Evolutionary conservation across 768 basidiomycete genomes (phyloP), one percentile per base, ranked within the genome.

Genomic region (Clitopilus passeckerianus): DNA sequence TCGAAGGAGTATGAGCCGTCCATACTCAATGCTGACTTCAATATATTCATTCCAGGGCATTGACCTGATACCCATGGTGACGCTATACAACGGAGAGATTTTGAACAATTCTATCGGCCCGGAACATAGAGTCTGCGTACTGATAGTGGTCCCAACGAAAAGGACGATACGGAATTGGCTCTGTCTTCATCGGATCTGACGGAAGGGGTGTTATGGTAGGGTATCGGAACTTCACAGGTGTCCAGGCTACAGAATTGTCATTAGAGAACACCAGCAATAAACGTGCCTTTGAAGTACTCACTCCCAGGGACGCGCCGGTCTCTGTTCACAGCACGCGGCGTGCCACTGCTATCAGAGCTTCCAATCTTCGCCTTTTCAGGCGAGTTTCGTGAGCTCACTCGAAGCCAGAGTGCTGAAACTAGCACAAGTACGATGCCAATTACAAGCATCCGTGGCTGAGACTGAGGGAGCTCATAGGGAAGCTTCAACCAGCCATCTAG

Each of bases 31-130:
- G 60, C 69, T 20, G 60, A 84, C 86, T 74, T 90, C 86, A 50
- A 90, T 83, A 89, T 89, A 90, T 57, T 86, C 82, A 43, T 79
- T 77, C 84, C 85, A 91, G 8, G 74, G 74, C 86, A 90, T 88
- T 53, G 63, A 46, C 12, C 67, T 58, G 30, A 68, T 66, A 23
- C 68, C 65, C 68, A 66, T 66, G 12, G 64, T 68, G 20, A 67
- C 58, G 52, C 66, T 67, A 37, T 16, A 4, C 5, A 56, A n/a
- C n/a, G 15, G 7, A 7, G 5, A 12, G 37, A 33, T 12, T 54
- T 23, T 53, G 18, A 34, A 33, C 4, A 30, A 30, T 30, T 30
- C 3, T 30, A 30, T 30, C 27, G 27, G 3, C 27, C 7, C 4
- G 7, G 27, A 30, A 57, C 8, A n/a, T 52, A 20, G 27, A n/a